Base-by-base conservation (phyloP, 306 rosid genomes). In the Echinosophora koreensis region DNA sequence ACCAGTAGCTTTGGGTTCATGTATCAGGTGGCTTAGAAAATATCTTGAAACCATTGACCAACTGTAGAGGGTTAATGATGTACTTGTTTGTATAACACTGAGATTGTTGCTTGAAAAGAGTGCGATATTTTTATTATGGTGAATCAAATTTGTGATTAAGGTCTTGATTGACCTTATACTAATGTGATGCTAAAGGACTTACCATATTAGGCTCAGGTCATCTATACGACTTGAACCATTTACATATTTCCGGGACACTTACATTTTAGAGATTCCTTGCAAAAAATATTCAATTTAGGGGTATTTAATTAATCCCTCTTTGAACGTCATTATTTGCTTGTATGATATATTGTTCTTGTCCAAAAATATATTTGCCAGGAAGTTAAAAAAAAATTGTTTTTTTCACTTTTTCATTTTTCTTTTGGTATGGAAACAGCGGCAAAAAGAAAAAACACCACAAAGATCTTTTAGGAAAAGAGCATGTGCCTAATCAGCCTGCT, bases 41-140 rank as follows among this genome's bases (percentile, higher is more conserved):
- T 81, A 47, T 73, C 34, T 47, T 44, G 54, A 68, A 54, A 78
- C 8, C 15, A 61, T 60, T 67, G 60, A 16, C 46, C 44, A 22
- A 51, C 49, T 79, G 42, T 63, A 64, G 78, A 64, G 78, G 72
- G 34, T 64, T 37, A 49, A 58, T 68, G 41, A 57, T 70, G 58
- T 65, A 49, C 66, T 72, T 77, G 64, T 71, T 69, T 41, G 54
- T 46, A 65, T 58, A 39, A 76, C 17, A 52, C 44, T 47, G 14
- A 58, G 61, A 56, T 17, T 46, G 14, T 42, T 58, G 28, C 51
- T 63, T 15, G 52, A 44, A 51, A 39, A 47, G 46, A 54, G 14
- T 28, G 76, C n/a, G 2, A 30, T 39, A 32, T 3, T 66, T 66
- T 28, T 70, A 35, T 16, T 37, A 18, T 35, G 73, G 79, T 74